Evolutionary conservation across 371 early-diverging fungal genomes (phyloP).

Genomic region (Mucor velutinosus): DNA sequence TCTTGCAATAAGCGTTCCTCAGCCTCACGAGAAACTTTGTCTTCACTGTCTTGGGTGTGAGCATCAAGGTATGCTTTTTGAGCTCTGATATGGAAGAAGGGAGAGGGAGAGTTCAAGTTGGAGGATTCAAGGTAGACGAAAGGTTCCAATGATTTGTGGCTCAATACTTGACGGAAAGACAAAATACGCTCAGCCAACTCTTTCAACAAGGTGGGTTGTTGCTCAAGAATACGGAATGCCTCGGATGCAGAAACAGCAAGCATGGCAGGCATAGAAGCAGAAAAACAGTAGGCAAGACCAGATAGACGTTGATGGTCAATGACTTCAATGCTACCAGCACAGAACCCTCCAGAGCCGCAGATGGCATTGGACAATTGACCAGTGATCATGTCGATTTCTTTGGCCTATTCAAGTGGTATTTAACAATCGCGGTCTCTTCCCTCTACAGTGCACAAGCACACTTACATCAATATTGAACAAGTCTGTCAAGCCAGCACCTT

Average conservation of each 20-base stretch:
- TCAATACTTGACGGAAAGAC: slow-evolving; percentile 40
- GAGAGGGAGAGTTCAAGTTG: slow-evolving; percentile 52
- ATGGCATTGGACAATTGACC: slow-evolving; percentile 90
- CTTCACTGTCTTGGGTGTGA: slow-evolving; percentile 27
- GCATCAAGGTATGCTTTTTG: slow-evolving; percentile 47
- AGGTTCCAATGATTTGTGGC: slow-evolving; percentile 45
- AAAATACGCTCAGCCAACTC: slow-evolving; percentile 43
- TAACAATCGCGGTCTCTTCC: not conserved
- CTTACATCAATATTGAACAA: slow-evolving; percentile 68
- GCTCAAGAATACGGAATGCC: slow-evolving; percentile 74
- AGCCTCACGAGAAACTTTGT: slow-evolving; percentile 51
- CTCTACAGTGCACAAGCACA: not conserved
- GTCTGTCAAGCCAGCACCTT: slow-evolving; percentile 92
- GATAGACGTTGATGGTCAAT: slow-evolving; percentile 96
- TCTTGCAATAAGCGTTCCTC: slow-evolving; percentile 77
- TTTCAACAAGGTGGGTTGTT: slow-evolving; percentile 40
- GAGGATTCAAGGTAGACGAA: slow-evolving; percentile 54
- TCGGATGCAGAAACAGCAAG: slow-evolving; percentile 90
- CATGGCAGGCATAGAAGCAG: slow-evolving; percentile 99
- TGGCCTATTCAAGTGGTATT: slow-evolving; percentile 25
- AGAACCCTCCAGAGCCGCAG: slow-evolving; percentile 96
- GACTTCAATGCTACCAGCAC: slow-evolving; percentile 85
- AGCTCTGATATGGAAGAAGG: slow-evolving; percentile 74
- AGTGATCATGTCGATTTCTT: slow-evolving; percentile 93
- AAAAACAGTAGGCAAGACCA: slow-evolving; percentile 95